These are phyloP conservation scores for Barnettozyma populi DNA, from an alignment of 805 yeast genomes.

Conservation along the genomic window DNA sequence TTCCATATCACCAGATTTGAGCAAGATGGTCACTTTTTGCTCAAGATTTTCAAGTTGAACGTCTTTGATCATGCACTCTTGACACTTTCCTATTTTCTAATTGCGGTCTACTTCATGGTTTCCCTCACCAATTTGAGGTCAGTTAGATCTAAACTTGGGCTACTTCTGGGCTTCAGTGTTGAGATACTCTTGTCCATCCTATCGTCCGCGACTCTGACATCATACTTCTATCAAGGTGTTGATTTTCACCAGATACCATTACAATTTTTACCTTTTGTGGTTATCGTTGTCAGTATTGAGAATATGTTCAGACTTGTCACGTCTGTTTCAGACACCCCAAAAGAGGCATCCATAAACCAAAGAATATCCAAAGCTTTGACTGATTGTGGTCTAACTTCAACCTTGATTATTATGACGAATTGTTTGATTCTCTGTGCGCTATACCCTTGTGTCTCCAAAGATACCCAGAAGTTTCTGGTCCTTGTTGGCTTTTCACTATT, in stretches of 20 bases:
- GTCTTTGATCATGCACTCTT: conserved; percentile 23
- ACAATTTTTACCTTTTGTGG: conserved; percentile 36
- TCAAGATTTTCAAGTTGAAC: conserved; percentile 3
- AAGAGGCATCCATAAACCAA: conserved; percentile 35
- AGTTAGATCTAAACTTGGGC: conserved; percentile 42
- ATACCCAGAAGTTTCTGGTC: conserved; percentile 36
- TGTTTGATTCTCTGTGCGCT: conserved; percentile 23
- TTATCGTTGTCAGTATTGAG: conserved; percentile 39
- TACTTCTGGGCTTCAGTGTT: conserved; percentile 38
- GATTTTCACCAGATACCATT: conserved; percentile 35
- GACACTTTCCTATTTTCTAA: conserved; percentile 23
- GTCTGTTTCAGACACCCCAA: conserved; percentile 35
- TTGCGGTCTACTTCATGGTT: conserved; percentile 30
- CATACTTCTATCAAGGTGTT: conserved; percentile 30
- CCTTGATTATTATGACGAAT: conserved; percentile 30
- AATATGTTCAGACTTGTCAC: conserved; percentile 42
- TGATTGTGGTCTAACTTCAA: conserved; percentile 33
- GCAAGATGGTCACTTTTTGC: not conserved
- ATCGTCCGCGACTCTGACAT: conserved; percentile 39
- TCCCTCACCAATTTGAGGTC: conserved; percentile 36
- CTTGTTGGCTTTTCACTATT: conserved; percentile 45
- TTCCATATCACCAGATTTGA: not conserved
- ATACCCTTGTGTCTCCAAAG: conserved; percentile 27
- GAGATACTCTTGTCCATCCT: conserved; percentile 35
- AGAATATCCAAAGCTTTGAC: conserved; percentile 34